Percentiles rank a stretch among this genome's conserved stretches.
These are phyloP conservation scores for Backusella morwellensis DNA, from an alignment of 192 early-diverging fungal species.

Conservation along the genomic window DNA sequence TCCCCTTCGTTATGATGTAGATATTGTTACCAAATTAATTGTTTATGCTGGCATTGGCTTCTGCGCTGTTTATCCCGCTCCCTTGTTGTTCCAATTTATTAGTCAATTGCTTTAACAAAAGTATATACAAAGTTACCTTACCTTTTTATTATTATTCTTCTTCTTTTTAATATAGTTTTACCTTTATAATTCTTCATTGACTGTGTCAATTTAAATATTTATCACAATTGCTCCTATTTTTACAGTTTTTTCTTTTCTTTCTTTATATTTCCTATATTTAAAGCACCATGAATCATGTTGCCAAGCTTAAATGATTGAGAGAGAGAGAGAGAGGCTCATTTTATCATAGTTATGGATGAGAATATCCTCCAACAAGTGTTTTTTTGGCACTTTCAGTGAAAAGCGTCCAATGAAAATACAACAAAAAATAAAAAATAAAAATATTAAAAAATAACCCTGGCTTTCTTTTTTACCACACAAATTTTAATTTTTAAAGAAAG, in stretches of 20 bases:
- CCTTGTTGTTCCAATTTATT: constrained; percentile 45
- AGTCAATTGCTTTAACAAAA: background rate
- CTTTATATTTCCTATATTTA: no score
- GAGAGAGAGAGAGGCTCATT: no score
- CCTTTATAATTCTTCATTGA: background rate
- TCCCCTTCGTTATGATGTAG: constrained; percentile 54
- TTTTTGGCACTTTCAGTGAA: no score
- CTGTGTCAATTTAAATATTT: no score
- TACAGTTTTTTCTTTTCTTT: no score
- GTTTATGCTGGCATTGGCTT: constrained; percentile 60
- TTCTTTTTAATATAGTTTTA: background rate
- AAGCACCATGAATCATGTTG: no score
- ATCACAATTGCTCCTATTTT: no score
- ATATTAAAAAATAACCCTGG: background rate
- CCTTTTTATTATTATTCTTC: background rate
- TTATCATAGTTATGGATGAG: no score
- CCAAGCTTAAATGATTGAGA: no score
- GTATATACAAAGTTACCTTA: background rate
- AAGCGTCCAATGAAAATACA: background rate
- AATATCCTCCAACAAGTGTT: no score
- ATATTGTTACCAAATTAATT: constrained; percentile 58
- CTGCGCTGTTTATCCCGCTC: constrained; percentile 45
- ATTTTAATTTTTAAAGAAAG: background rate
- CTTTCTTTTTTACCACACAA: background rate
- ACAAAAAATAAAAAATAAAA: background rate